Conservation (phyloP, 257 asterid species). For the Ajuga chamaepitys region DNA sequence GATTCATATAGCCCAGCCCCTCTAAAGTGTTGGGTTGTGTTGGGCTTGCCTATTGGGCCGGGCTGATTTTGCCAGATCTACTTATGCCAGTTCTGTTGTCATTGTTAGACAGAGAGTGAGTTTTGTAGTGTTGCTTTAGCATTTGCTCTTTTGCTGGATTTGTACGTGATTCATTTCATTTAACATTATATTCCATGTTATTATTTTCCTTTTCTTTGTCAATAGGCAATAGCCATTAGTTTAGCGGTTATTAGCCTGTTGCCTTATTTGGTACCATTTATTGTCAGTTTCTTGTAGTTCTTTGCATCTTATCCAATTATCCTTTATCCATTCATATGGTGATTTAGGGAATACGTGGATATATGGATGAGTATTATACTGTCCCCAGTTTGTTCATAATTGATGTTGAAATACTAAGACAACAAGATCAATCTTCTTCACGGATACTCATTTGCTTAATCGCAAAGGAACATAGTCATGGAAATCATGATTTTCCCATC, state of each 20-base stretch:
- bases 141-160: not conserved
- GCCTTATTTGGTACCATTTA: not conserved
- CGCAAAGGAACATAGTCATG: too few species aligned
- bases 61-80: too few species aligned
- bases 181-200: not conserved
- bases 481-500: too few species aligned
- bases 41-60: too few species aligned
- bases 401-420: not conserved
- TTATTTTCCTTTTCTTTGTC: not conserved
- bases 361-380: not conserved
- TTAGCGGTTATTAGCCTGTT: not conserved
- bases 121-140: not conserved
- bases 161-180: not conserved
- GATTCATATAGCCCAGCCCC: too few species aligned
- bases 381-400: not conserved
- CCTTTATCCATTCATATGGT: not conserved
- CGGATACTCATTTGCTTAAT: too few species aligned
- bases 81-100: not conserved
- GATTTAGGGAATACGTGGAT: not conserved
- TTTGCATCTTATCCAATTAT: not conserved
- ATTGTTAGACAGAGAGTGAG: not conserved
- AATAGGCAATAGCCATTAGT: not conserved
- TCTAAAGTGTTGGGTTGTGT: too few species aligned
- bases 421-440: not conserved
- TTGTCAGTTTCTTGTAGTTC: not conserved